Conservation (phyloP, 2,329 filamentous ascomycete genomes). For the Aspergillus glaucus region DNA sequence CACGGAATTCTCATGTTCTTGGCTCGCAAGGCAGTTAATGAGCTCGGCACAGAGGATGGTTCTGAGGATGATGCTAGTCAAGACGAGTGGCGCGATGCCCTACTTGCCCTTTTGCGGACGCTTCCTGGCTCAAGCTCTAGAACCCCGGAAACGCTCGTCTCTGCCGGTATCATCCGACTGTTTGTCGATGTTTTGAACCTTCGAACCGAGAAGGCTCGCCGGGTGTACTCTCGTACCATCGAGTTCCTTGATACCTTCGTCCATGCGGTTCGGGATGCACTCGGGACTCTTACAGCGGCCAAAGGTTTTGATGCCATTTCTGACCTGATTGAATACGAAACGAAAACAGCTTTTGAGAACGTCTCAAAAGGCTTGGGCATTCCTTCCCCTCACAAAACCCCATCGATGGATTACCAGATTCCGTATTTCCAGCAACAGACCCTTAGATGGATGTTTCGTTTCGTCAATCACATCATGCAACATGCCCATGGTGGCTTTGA, state of each 20-base stretch:
- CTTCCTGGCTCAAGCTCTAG: slow-evolving; percentile 66
- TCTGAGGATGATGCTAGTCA: slow-evolving; percentile 56
- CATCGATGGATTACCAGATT: slow-evolving; percentile 85
- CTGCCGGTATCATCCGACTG: slow-evolving; percentile 82
- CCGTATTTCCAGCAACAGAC: slow-evolving; percentile 91
- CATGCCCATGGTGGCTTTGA: slow-evolving; percentile 79
- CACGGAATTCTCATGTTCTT: slow-evolving; percentile 93
- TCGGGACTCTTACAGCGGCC: slow-evolving; percentile 72
- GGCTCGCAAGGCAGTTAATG: slow-evolving; percentile 80
- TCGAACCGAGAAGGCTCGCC: slow-evolving; percentile 72
- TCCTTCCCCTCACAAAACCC: slow-evolving; percentile 64
- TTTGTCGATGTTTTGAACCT: slow-evolving; percentile 82
- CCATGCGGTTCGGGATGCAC: slow-evolving; percentile 76
- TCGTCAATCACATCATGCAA: slow-evolving; percentile 91
- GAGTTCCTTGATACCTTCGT: slow-evolving; percentile 84
- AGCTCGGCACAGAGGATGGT: slow-evolving; percentile 61
- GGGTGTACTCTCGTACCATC: slow-evolving; percentile 76
- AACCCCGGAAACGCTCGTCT: slow-evolving; percentile 75
- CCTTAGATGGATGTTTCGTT: slow-evolving; percentile 88
- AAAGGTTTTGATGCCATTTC: slow-evolving; percentile 85
- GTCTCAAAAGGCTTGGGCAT: slow-evolving; percentile 68
- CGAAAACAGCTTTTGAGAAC: slow-evolving; percentile 61
- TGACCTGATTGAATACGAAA: slow-evolving; percentile 75
- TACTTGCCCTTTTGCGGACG: slow-evolving; percentile 81
- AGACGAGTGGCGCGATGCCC: slow-evolving; percentile 83